phyloP scores from a whole-genome alignment of 371 early-diverging fungal species.

The Circinella minor region DNA sequence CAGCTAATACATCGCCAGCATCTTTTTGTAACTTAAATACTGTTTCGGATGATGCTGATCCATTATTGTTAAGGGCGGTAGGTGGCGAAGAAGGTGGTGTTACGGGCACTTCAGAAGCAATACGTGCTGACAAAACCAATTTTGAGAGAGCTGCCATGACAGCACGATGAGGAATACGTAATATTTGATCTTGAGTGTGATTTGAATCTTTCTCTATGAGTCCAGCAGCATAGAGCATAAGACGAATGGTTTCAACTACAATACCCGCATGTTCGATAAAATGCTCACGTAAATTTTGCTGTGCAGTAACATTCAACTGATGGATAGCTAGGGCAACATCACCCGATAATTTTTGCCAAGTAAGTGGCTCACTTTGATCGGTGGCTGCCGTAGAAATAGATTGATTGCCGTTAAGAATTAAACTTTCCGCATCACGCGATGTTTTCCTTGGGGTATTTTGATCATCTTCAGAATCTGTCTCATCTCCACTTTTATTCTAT shows the following conservation, averaged over 20 bases:
- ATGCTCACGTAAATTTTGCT: constrained; percentile 37
- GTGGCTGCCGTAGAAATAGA: constrained; percentile 9
- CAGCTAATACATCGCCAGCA: constrained; percentile 67
- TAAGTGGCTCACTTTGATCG: constrained; percentile 17
- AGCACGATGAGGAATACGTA: constrained; percentile 77
- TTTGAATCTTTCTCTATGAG: constrained; percentile 71
- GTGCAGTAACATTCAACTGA: constrained; percentile 67
- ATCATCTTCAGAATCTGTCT: constrained; percentile 58
- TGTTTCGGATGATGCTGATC: constrained; percentile 7
- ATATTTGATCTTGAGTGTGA: constrained; percentile 64
- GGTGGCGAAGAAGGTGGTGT: constrained; percentile 3
- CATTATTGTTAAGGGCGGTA: not conserved
- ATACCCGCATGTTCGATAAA: constrained; percentile 27
- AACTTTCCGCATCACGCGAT: constrained; percentile 5
- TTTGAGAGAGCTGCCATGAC: constrained; percentile 82
- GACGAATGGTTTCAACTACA: constrained; percentile 83
- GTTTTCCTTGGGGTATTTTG: constrained; percentile 20
- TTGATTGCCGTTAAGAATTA: constrained; percentile 5
- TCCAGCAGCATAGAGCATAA: constrained; percentile 83
- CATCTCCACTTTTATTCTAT: constrained; percentile 19
- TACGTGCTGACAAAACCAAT: constrained; percentile 81
- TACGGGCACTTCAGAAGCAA: constrained; percentile 75
- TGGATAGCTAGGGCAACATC: constrained; percentile 67
- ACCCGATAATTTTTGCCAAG: constrained; percentile 66
- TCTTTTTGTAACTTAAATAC: constrained; percentile 36